Base-by-base conservation (phyloP, 2,329 filamentous ascomycete genomes). In the Chaetomium sp. region DNA sequence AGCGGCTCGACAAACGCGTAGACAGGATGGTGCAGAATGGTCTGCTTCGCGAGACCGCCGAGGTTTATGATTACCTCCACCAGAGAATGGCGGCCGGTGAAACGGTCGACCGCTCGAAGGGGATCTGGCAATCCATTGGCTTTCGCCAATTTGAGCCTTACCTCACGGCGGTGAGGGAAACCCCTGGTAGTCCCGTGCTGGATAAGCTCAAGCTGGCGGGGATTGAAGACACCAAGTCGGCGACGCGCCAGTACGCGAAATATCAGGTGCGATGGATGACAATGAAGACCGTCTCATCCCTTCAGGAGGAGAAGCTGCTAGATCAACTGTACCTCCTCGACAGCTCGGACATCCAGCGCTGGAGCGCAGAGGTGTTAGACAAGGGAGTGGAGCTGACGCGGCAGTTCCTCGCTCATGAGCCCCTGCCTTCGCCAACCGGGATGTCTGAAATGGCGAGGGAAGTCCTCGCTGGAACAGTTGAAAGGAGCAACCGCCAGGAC, bases 101-200 rank as follows among this genome's bases (percentile, higher is more conserved):
- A 1, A 69, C 76, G 0, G 77, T 95, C 1, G 92, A 98, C 73
- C 83, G 87, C 69, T 90, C 86, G 1, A 87, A 88, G 60, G 96
- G 95, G 0, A 96, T 99, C 51, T 99, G 94, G 93, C 90, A 96
- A 60, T 95, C 93, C 1, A 99, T 99, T 67, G 95, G 95, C 0
- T 97, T 93, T 78, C 97, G 96, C 75, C 92, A 99, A 74, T 90
- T 98, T 73, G 84, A 90, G 64, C 82, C 86, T 0, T 97, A 93
- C 72, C 78, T 93, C 27, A 71, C 78, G 1, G 83, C 84, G 71
- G 77, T 69, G 67, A 75, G 64, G 71, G 69, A 8, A 62, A 51
- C 58, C 16, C 57, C 68, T 60, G 67, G 71, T 31, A 57, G 68
- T 49, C 60, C 72, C 65, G 80, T 84, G 4, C 76, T 90, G 1